These are phyloP conservation scores for Leucogyrophana mollusca DNA, from an alignment of 768 basidiomycete genomes.

Conservation along the genomic window DNA sequence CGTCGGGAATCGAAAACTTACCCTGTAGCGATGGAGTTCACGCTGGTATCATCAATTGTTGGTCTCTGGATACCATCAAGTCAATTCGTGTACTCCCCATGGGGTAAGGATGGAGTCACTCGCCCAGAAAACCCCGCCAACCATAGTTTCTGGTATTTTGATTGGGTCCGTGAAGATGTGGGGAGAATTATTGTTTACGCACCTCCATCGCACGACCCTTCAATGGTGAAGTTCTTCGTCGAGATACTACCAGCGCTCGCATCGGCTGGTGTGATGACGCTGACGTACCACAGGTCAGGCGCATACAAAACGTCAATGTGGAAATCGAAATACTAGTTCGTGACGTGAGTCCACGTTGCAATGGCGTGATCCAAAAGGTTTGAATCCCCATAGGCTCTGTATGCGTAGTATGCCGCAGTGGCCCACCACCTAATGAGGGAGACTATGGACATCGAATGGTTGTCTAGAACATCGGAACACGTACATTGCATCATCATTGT, in stretches of 20 bases:
- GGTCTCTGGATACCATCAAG: conserved; percentile 35
- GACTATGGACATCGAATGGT: too few relatives aligned
- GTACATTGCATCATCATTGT: conserved; percentile 10
- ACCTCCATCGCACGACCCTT: conserved; percentile 45
- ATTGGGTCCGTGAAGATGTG: too few relatives aligned
- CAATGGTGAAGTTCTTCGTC: conserved; percentile 40
- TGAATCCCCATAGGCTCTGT: conserved; percentile 45
- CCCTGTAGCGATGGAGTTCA: conserved; percentile 55
- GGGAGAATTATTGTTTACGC: conserved; percentile 13
- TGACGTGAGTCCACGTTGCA: conserved; percentile 48
- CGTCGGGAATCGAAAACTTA: conserved; percentile 26
- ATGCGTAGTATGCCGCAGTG: conserved; percentile 47
- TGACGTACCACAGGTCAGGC: conserved; percentile 10
- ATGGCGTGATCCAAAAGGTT: conserved; percentile 43
- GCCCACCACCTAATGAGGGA: conserved; percentile 46
- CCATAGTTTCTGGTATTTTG: conserved; percentile 40
- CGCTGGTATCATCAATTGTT: conserved; percentile 36
- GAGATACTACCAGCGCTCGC: conserved; percentile 37
- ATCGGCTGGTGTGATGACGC: conserved; percentile 42
- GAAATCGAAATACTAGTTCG: conserved; percentile 37
- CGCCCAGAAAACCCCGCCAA: conserved; percentile 58
- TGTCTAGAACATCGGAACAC: not conserved
- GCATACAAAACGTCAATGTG: not conserved
- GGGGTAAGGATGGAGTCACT: too few relatives aligned
- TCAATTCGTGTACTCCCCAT: too few relatives aligned